Evolutionary conservation across 2,329 filamentous ascomycete species (phyloP).

Genomic region (Tolypocladium paradoxum): DNA sequence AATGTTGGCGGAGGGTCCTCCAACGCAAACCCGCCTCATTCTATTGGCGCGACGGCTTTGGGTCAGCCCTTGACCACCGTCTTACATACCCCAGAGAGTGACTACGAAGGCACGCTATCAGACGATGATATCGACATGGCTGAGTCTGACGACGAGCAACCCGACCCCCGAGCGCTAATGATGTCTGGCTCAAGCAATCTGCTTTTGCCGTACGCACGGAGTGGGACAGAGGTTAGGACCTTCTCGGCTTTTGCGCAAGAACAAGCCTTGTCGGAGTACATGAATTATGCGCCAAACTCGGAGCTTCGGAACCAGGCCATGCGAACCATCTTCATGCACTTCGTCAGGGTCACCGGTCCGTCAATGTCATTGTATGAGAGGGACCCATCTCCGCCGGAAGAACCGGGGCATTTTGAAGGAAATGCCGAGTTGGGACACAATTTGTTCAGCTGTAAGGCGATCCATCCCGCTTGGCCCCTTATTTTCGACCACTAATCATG

Average conservation of each 20-base stretch:
- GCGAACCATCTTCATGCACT: conserved; percentile 79
- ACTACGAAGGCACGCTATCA: conserved; percentile 4
- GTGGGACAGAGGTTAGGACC: conserved; percentile 34
- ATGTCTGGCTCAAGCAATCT: conserved; percentile 25
- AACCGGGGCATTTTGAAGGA: conserved; percentile 42
- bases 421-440: conserved; percentile 54
- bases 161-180: conserved; percentile 25
- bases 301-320: conserved; percentile 74
- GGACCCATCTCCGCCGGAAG: conserved; percentile 61
- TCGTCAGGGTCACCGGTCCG: conserved; percentile 79
- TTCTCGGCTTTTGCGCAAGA: conserved; percentile 38
- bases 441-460: conserved; percentile 48
- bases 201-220: conserved; percentile 12
- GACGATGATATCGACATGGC: conserved; percentile 53
- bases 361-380: conserved; percentile 82
- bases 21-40: not conserved
- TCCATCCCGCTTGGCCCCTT: conserved; percentile 3
- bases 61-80: not conserved
- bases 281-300: conserved; percentile 52
- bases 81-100: not conserved
- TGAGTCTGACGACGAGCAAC: conserved; percentile 48
- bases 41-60: not conserved
- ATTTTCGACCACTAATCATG: not conserved
- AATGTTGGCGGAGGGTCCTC: not conserved
- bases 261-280: conserved; percentile 52